A percentile compares a stretch with the other conserved stretches of the same genome.
phyloP scores from a whole-genome alignment of 371 early-diverging fungal species.

The Mortierella sp. region DNA sequence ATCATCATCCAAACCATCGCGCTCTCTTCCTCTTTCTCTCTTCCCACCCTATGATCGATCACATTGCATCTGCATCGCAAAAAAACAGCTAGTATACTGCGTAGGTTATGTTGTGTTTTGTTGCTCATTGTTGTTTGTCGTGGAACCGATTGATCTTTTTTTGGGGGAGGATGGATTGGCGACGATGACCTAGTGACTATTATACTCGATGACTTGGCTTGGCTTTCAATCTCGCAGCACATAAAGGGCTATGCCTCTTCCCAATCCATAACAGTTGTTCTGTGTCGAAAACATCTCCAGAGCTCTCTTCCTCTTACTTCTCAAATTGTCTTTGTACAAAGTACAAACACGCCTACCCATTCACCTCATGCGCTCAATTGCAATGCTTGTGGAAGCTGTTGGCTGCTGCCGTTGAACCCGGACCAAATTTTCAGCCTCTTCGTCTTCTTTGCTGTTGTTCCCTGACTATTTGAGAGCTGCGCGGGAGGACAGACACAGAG shows the following conservation, averaged over 20 bases:
- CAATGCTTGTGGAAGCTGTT: too few species aligned
- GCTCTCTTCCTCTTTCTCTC: not conserved
- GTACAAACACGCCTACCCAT: not conserved
- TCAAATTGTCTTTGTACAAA: not conserved
- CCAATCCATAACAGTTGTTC: too few species aligned
- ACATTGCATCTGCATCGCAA: slow-evolving; percentile 18
- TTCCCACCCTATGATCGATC: not conserved
- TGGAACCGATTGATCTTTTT: not conserved
- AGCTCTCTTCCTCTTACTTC: not conserved
- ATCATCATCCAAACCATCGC: not conserved
- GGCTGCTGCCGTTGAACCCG: too few species aligned
- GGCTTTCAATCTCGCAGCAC: not conserved
- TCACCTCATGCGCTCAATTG: not conserved
- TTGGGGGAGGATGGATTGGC: not conserved
- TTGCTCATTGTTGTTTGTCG: not conserved
- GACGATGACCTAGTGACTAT: not conserved
- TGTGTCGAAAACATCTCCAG: not conserved
- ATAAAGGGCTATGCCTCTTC: not conserved
- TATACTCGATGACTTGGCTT: not conserved
- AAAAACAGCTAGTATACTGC: not conserved
- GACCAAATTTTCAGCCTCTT: not conserved
- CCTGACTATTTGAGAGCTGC: slow-evolving; percentile 8
- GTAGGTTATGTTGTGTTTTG: not conserved
- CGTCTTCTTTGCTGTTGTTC: not conserved
- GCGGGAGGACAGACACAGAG: not conserved